Base-by-base conservation (phyloP, 2,329 filamentous ascomycete genomes). In the Arthrobotrys sphaeroides region DNA sequence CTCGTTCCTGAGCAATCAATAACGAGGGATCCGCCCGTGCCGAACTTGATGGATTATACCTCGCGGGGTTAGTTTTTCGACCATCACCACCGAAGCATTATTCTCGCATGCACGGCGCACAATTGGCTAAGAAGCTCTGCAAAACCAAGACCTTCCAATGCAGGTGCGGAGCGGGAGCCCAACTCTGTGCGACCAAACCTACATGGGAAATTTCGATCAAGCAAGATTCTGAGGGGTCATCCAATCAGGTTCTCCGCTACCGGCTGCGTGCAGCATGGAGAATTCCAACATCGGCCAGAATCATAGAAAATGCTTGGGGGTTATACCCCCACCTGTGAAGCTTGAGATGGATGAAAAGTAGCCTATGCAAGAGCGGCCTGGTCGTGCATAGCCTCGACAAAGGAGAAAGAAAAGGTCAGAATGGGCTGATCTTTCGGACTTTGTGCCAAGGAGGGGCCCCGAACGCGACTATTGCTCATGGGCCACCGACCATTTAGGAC, bases 1-100 rank as follows among this genome's bases (percentile, higher is more conserved):
- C 16, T 22, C 31, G 60, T 64, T 26, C 60, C 42, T 38, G 60
- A 49, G 40, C 60, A 64, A 64, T 64, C 60, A 64, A 38, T 33
- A n/a, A 24, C 43, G 20, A 64, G 43, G 20, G 31, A 64, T 49
- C 43, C 60, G 60, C 60, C 42, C 60, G 60, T 64, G 60, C 40
- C 26, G 40, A 49, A 47, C 47, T 36, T 24, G 7, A 26, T 33
- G 33, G 20, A 18, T 43, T 45, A n/a, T 20, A 28, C 38, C 55
- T 42, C 24, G 12, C 7, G 18, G 13, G n/a, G 3, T 5, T 49
- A 24, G 2, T 28, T 47, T n/a, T 6, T 33, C 7, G 13, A 59
- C 18, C 10, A 26, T 22, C 26, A 22, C 16, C n/a, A n/a, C 5
- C 16, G 12, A 43, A 59, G 20, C 33, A 59, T 20, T 22, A 18